Conservation (phyloP, 495 filamentous ascomycete species). For the Cryomyces minteri region DNA sequence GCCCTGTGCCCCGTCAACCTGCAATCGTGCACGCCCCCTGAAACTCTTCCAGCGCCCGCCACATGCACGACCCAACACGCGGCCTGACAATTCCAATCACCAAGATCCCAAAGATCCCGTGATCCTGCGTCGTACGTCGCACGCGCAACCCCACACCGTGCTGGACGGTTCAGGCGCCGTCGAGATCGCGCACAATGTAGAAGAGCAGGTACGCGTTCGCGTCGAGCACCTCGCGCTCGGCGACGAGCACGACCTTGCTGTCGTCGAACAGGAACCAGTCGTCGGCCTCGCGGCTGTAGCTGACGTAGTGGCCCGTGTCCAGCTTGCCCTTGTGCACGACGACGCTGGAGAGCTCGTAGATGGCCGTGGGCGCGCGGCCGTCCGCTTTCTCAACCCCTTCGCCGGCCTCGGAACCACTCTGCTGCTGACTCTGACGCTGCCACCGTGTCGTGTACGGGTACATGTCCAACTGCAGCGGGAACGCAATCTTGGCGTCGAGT, state of each 20-base stretch:
- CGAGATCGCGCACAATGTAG: slow-evolving; percentile 26
- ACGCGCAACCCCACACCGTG: too few relatives aligned
- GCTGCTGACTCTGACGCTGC: slow-evolving; percentile 1
- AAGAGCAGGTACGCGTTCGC: slow-evolving; percentile 78
- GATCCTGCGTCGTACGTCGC: too few relatives aligned
- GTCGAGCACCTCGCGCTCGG: slow-evolving; percentile 58
- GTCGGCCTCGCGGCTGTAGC: slow-evolving; percentile 62
- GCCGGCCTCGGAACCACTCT: not conserved
- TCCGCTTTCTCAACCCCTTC: not conserved
- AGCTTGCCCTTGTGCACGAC: slow-evolving; percentile 78
- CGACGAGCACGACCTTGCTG: slow-evolving; percentile 64
- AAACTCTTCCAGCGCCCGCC: too few relatives aligned
- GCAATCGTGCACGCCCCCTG: too few relatives aligned
- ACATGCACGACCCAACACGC: too few relatives aligned
- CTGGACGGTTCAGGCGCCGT: too few relatives aligned
- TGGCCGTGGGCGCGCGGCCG: slow-evolving; percentile 26
- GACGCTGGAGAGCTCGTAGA: slow-evolving; percentile 70
- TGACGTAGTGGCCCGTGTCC: slow-evolving; percentile 77
- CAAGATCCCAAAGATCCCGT: too few relatives aligned
- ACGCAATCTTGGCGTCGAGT: slow-evolving; percentile 61
- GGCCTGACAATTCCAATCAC: too few relatives aligned
- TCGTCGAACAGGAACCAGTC: slow-evolving; percentile 93
- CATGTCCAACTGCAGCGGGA: slow-evolving; percentile 77
- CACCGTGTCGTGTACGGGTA: slow-evolving; percentile 62
- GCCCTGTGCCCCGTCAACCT: too few relatives aligned